Evolutionary conservation across 225 moss, liverwort and hornwort species (phyloP), one percentile per base, ranked within the genome.

Genomic region (Sphagnum contortum): DNA sequence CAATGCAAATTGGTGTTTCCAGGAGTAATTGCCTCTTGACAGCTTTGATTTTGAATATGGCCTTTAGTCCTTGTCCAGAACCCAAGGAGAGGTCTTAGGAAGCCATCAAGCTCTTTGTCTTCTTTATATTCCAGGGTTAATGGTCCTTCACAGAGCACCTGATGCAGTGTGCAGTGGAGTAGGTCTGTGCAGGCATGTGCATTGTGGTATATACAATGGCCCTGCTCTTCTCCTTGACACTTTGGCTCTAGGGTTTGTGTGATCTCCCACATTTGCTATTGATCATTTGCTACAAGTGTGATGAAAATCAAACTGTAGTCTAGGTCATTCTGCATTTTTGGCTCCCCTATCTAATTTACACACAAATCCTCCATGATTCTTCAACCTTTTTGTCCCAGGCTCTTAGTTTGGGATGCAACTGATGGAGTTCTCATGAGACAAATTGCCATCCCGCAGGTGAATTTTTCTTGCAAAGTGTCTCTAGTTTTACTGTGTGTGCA

Each of bases 381-480:
- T 29, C 29, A 29, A 29, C 29, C 29, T 29, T 29, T 29, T 29
- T 29, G 9, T 49, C 62, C 52, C 55, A 83, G 83, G 51, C 74
- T 98, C 62, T 65, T 76, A 54, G 74, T 77, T 44, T 65, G 83
- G 74, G 72, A 69, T 10, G 63, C 29, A 29, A 50, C 73, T 70
- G 80, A 88, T 69, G 92, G 90, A 65, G 64, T 76, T 64, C 81
- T 98, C 73, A 90, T 85, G 9, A 79, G 93, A 62, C 67, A 86
- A 53, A 83, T 98, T 62, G 96, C 96, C 48, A 73, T 91, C 57
- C 47, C 81, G 49, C 96, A 98, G 96, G 96, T 94, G 63, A 12
- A 45, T 9, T 58, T 29, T 29, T 29, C 29, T 29, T 29, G 29
- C 29, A 29, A 29, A 29, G 29, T 29, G 29, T 29, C 29, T 61